Conservation (phyloP, 805 yeast genomes). For the Yarrowia deformans region DNA sequence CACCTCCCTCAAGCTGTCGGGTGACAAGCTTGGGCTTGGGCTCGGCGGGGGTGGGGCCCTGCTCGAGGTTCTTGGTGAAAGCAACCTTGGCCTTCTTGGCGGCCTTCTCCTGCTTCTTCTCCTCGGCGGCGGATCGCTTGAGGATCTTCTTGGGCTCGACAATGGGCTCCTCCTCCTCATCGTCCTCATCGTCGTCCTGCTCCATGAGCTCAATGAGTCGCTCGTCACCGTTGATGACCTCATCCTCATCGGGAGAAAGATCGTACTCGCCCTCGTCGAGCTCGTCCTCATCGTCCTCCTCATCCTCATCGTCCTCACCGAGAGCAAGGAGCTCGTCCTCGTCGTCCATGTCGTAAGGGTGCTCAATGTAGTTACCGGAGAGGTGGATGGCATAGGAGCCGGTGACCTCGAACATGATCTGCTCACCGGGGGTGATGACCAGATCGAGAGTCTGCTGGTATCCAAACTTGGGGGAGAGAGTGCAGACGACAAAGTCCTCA, state of each 20-base stretch:
- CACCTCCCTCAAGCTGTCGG: slow-evolving; percentile 90
- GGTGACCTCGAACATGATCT: slow-evolving; percentile 90
- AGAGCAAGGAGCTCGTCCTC: slow-evolving; percentile 54
- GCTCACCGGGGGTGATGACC: slow-evolving; percentile 91
- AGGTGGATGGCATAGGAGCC: slow-evolving; percentile 94
- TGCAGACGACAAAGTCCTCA: slow-evolving; percentile 85
- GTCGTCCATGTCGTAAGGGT: slow-evolving; percentile 82
- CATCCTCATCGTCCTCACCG: slow-evolving; percentile 51
- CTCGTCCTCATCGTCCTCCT: slow-evolving; percentile 47
- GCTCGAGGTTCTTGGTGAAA: slow-evolving; percentile 89
- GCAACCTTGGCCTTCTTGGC: slow-evolving; percentile 61
- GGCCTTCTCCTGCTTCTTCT: slow-evolving; percentile 49
- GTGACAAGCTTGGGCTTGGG: slow-evolving; percentile 54
- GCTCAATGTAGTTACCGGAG: slow-evolving; percentile 94
- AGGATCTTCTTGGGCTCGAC: slow-evolving; percentile 53
- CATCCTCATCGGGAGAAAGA: slow-evolving; percentile 50
- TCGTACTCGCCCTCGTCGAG: slow-evolving; percentile 46
- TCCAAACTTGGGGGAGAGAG: slow-evolving; percentile 82
- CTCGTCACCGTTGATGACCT: slow-evolving; percentile 42
- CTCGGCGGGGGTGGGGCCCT: slow-evolving; percentile 76
- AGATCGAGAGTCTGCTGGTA: slow-evolving; percentile 89
- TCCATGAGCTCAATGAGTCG: slow-evolving; percentile 58
- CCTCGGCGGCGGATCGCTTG: slow-evolving; percentile 50
- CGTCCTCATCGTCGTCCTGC: slow-evolving; percentile 63
- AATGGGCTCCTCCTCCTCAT: slow-evolving; percentile 58